Evolutionary conservation across 352 stramenopile species (phyloP).

Genomic region (Pythium grandisporangium): DNA sequence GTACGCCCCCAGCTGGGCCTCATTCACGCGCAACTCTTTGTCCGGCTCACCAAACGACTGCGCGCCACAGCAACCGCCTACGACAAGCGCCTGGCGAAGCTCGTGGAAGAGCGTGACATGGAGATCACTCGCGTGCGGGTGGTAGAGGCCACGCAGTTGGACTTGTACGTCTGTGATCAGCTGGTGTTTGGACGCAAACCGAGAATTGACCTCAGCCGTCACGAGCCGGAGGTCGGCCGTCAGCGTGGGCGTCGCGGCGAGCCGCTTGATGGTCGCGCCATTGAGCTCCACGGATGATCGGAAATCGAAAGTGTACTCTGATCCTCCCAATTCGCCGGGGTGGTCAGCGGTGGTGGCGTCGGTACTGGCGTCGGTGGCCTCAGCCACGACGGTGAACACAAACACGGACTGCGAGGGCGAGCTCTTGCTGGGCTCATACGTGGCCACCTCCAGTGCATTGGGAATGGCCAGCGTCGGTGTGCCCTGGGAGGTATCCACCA

Average conservation of each 20-base stretch:
- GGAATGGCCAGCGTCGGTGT: constrained; percentile 20
- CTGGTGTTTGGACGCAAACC: constrained; percentile 52
- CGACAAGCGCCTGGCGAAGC: constrained; percentile 19
- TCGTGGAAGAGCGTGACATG: constrained; percentile 41
- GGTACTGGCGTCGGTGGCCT: neutral
- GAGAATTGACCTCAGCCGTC: constrained; percentile 15
- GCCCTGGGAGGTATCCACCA: constrained; percentile 18
- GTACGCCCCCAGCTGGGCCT: constrained; percentile 25
- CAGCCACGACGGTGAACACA: constrained; percentile 22
- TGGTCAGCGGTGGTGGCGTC: constrained; percentile 5
- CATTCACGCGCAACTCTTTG: constrained; percentile 25
- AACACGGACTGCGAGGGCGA: constrained; percentile 31
- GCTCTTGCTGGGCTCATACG: constrained; percentile 32
- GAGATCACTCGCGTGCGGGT: constrained; percentile 49
- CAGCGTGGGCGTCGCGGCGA: constrained; percentile 19
- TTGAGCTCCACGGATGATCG: constrained; percentile 30
- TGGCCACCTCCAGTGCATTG: constrained; percentile 22
- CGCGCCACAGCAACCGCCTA: constrained; percentile 27
- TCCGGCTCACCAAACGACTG: constrained; percentile 43
- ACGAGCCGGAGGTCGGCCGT: constrained; percentile 32
- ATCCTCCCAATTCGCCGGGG: too few relatives aligned
- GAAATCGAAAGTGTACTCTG: constrained; percentile 41
- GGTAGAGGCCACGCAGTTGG: constrained; percentile 51
- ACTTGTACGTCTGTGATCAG: constrained; percentile 39
- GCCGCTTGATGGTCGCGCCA: constrained; percentile 34